Conservation (phyloP, 2,329 filamentous ascomycete genomes). For the Blumeria hordei region DNA sequence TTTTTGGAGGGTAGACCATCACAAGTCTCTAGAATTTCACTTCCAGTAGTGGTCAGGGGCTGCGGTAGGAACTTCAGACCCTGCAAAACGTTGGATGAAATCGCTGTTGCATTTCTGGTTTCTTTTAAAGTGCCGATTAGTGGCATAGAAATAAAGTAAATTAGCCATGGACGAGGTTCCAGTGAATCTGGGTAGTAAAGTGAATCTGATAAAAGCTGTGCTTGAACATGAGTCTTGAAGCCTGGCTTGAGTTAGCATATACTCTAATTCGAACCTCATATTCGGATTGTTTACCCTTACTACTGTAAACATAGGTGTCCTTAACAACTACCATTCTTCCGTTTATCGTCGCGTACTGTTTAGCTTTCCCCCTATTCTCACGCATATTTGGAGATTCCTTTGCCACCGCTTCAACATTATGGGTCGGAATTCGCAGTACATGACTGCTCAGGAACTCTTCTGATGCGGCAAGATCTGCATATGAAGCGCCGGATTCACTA, state of each 20-base stretch:
- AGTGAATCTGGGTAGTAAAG: constrained; percentile 78
- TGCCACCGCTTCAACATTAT: constrained; percentile 23
- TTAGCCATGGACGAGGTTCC: constrained; percentile 79
- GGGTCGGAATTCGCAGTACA: constrained; percentile 61
- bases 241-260: constrained; percentile 25
- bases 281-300: constrained; percentile 45
- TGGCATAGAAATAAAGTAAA: constrained; percentile 87
- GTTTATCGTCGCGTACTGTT: constrained; percentile 81
- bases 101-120: constrained; percentile 42
- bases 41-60: constrained; percentile 5
- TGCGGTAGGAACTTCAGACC: constrained; percentile 10
- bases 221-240: constrained; percentile 78
- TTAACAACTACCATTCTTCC: constrained; percentile 85
- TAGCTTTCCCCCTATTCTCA: constrained; percentile 77
- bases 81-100: constrained; percentile 23
- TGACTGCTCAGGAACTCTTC: constrained; percentile 95
- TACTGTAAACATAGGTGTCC: constrained; percentile 78
- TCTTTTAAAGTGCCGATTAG: constrained; percentile 67
- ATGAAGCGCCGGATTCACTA: constrained; percentile 52
- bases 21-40: constrained; percentile 6
- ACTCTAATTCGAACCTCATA: neutral
- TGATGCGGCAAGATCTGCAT: constrained; percentile 59
- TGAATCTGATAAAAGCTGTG: constrained; percentile 59
- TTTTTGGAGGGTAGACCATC: constrained; percentile 43
- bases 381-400: constrained; percentile 45